Percentiles rank a stretch among this genome's conserved stretches.
These are phyloP conservation scores for Colletotrichum tamarilloi DNA, from an alignment of 2,329 filamentous ascomycete species.

Conservation along the genomic window DNA sequence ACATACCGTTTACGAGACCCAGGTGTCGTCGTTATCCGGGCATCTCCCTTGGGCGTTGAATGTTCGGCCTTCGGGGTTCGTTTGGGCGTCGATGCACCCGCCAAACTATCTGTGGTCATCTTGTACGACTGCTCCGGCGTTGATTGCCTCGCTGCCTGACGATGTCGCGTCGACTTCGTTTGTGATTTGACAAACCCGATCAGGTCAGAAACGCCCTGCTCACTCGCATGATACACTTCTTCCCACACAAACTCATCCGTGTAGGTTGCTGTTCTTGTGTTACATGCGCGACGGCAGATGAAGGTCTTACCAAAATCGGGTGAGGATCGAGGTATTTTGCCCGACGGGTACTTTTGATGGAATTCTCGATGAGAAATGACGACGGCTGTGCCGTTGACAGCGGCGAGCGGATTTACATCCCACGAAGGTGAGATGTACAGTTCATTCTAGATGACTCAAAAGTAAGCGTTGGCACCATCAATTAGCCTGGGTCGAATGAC, in stretches of 20 bases:
- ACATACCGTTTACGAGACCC: conserved; percentile 66
- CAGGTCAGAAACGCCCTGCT: conserved; percentile 73
- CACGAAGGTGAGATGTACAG: conserved; percentile 90
- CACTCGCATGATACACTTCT: conserved; percentile 76
- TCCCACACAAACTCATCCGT: conserved; percentile 95
- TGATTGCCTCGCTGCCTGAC: conserved; percentile 40
- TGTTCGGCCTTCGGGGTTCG: conserved; percentile 35
- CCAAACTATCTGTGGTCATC: conserved; percentile 41
- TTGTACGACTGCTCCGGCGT: conserved; percentile 45
- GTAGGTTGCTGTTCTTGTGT: conserved; percentile 88
- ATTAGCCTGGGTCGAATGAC: conserved; percentile 33
- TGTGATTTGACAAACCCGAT: conserved; percentile 75
- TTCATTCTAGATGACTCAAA: conserved; percentile 73
- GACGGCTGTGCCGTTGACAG: conserved; percentile 89
- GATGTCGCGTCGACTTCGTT: conserved; percentile 77
- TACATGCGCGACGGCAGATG: conserved; percentile 89
- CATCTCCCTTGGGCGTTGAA: conserved; percentile 24
- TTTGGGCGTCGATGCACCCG: conserved; percentile 37
- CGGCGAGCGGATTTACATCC: conserved; percentile 86
- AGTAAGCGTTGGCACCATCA: neutral
- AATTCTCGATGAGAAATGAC: conserved; percentile 81
- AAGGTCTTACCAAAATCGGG: conserved; percentile 87
- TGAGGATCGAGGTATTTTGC: conserved; percentile 77
- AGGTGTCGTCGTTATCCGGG: conserved; percentile 42
- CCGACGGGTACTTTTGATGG: conserved; percentile 75